Evolutionary conservation across 257 asterid species (phyloP).

Genomic region (Solanum neorickii): DNA sequence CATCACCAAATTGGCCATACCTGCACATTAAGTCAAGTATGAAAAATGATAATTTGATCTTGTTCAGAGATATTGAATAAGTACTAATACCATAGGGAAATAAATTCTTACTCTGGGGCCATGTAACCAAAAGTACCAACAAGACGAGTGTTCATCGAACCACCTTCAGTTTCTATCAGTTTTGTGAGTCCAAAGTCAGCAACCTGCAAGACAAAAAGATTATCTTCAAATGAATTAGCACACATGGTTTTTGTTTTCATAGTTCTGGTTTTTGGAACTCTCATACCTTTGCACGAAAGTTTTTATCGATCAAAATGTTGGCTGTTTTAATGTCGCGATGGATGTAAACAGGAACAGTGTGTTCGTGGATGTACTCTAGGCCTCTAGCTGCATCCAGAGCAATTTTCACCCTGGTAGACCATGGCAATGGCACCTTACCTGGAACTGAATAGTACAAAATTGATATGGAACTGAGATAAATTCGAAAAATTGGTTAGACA

Average conservation of each 20-base stretch:
- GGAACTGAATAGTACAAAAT: background rate
- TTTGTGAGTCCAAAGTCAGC: slow-evolving; percentile 87
- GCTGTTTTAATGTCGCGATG: slow-evolving; percentile 82
- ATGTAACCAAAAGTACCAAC: slow-evolving; percentile 88
- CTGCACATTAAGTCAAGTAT: slow-evolving; percentile 15
- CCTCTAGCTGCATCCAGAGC: slow-evolving; percentile 97
- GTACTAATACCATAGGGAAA: background rate
- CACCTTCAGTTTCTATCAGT: slow-evolving; percentile 64
- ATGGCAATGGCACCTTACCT: slow-evolving; percentile 45
- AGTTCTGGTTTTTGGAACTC: background rate
- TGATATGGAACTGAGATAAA: background rate
- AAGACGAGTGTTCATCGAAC: slow-evolving; percentile 65
- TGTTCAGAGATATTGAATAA: background rate
- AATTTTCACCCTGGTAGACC: slow-evolving; percentile 71
- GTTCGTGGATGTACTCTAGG: slow-evolving; percentile 89
- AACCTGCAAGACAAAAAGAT: slow-evolving; percentile 31
- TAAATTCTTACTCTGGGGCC: slow-evolving; percentile 64
- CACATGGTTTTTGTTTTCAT: background rate
- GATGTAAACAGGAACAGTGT: slow-evolving; percentile 76
- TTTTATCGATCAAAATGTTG: slow-evolving; percentile 63
- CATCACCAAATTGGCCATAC: slow-evolving; percentile 74
- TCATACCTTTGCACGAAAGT: slow-evolving; percentile 68
- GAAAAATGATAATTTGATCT: background rate
- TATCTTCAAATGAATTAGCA: background rate
- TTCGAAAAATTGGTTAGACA: background rate